Base-by-base conservation (phyloP, 1,284 basidiomycete genomes). In the Porodaedalea pini region DNA sequence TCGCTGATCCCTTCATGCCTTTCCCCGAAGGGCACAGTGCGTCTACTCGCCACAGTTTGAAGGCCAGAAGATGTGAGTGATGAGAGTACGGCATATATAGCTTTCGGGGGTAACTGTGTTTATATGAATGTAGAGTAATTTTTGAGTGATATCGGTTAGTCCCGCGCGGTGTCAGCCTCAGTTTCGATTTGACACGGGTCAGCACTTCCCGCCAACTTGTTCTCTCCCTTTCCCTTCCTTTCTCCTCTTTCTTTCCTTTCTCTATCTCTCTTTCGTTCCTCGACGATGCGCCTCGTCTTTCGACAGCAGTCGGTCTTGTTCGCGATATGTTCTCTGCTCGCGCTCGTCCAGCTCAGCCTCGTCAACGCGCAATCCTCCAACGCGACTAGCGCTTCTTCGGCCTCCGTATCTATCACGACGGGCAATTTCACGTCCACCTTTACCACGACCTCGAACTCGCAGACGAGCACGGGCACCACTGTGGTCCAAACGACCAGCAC, bases 401-500 rank as follows among this genome's bases (percentile, higher is more conserved):
- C 60, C 25, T 62, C 65, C 37, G 65, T 68, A 55, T 59, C 68
- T 15, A 66, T 73, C 59, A 79, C 80, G 31, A 66, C 78, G 47
- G 80, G 80, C 34, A 70, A 77, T 58, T 66, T 77, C 61, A 75
- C 76, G 80, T 77, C 29, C 75, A 71, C 57, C 75, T 75, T 62
- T 70, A 74, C 62, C 70, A 80, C 49, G 68, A 53, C 55, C 4
- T 44, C 60, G 17, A 45, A 48, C 34, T 52, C 54, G 19, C 57
- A 56, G 41, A 62, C 58, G 3, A 34, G 49, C 13, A 47, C 77
- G 19, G 59, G 82, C 59, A 75, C 80, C 53, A 79, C 81, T 23
- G 74, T 80, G 41, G 62, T 87, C 52, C 78, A 85, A 19, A 80
- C 78, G 44, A 70, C 78, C 40, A 75, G 79, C 69, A 87, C 85